Conservation (phyloP, 2,329 filamentous ascomycete species). For the Tolypocladium nubicola region DNA sequence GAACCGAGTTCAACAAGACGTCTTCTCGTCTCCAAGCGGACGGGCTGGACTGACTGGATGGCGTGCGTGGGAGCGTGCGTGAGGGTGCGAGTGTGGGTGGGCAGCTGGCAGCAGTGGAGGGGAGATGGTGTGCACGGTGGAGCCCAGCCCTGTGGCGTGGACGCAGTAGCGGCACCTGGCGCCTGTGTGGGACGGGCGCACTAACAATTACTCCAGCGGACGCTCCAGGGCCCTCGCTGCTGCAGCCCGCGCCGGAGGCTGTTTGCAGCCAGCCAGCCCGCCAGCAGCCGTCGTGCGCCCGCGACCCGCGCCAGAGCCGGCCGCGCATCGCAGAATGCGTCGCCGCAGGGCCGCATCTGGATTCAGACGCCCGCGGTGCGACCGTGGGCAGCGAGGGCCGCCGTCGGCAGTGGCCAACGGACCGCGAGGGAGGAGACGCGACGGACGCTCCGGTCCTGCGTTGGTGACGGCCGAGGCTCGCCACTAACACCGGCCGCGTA, state of each 20-base stretch:
- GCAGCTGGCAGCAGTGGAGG: background rate
- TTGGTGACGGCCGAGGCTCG: background rate
- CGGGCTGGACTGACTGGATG: background rate
- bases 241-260: background rate
- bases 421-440: too few relatives aligned
- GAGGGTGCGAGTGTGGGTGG: background rate
- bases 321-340: background rate
- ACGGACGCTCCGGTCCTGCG: too few relatives aligned
- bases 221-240: background rate
- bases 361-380: background rate
- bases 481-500: background rate
- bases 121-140: background rate
- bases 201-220: background rate
- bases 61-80: background rate
- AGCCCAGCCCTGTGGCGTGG: background rate
- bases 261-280: background rate
- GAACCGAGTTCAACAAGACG: background rate
- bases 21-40: background rate
- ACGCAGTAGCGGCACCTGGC: background rate
- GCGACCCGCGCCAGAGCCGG: background rate
- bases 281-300: background rate
- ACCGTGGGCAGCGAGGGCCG: background rate
- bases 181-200: background rate
- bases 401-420: background rate
- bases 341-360: background rate